phyloP scores from a whole-genome alignment of 306 rosid genomes.

The Citrullus colocynthis region DNA sequence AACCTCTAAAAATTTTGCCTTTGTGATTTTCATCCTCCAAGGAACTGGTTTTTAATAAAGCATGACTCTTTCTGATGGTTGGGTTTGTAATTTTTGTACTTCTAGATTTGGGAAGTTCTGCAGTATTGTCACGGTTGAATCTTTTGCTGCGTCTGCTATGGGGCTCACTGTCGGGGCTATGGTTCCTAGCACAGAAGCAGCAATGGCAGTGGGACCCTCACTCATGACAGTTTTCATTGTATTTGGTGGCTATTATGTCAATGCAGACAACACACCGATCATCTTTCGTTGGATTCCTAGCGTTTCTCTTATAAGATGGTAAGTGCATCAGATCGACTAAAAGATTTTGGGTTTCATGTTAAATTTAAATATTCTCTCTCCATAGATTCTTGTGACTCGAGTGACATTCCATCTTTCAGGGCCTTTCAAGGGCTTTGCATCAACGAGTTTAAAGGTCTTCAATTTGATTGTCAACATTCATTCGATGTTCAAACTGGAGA shows the following conservation, averaged over 20 bases:
- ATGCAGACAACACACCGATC: slow-evolving; percentile 76
- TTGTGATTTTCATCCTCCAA: background rate
- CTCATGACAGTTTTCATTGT: slow-evolving; percentile 86
- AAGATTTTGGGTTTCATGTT: background rate
- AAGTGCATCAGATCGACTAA: background rate
- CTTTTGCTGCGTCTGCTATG: slow-evolving; percentile 96
- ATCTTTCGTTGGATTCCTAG: slow-evolving; percentile 94
- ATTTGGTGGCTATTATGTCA: slow-evolving; percentile 89
- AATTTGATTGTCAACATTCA: slow-evolving; percentile 75
- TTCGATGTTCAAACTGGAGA: slow-evolving; percentile 81
- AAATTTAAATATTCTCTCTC: background rate
- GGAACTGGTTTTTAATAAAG: background rate
- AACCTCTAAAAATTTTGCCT: background rate
- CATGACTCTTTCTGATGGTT: background rate
- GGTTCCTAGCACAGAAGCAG: slow-evolving; percentile 95
- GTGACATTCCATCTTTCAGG: slow-evolving; percentile 43
- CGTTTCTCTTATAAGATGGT: slow-evolving; percentile 87
- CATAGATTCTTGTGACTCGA: slow-evolving; percentile 3
- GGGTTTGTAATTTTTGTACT: slow-evolving; percentile 12
- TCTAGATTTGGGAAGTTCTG: slow-evolving; percentile 81
- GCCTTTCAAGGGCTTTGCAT: slow-evolving; percentile 90
- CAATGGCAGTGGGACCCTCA: slow-evolving; percentile 91
- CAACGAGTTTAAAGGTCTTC: slow-evolving; percentile 77
- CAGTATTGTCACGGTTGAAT: slow-evolving; percentile 73
- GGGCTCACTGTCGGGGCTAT: slow-evolving; percentile 94